Evolutionary conservation across 331 rosid species (phyloP).

Genomic region (Ulmus americana): DNA sequence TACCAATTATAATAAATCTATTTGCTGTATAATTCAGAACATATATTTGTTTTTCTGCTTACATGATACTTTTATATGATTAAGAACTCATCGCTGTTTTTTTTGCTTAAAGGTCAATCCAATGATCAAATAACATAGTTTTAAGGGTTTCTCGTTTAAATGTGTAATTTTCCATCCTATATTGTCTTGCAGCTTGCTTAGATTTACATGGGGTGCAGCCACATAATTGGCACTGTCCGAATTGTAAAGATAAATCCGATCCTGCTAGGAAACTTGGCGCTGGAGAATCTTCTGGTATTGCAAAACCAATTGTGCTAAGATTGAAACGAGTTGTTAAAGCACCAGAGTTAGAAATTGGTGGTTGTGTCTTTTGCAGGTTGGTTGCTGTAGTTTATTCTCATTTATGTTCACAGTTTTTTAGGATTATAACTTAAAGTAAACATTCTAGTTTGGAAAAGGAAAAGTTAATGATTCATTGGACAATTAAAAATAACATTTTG

Average conservation of each 20-base stretch:
- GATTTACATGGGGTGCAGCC: constrained; percentile 55
- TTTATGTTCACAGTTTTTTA: neutral
- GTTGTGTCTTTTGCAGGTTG: constrained; percentile 95
- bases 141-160: no score
- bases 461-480: neutral
- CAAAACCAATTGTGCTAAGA: constrained; percentile 73
- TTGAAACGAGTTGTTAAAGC: constrained; percentile 75
- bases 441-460: neutral
- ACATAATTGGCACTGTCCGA: constrained; percentile 72
- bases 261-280: constrained; percentile 36
- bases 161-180: neutral
- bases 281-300: constrained; percentile 46
- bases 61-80: neutral
- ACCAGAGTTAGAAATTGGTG: constrained; percentile 85
- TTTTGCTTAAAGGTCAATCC: neutral
- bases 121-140: neutral
- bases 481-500: neutral
- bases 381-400: constrained; percentile 13
- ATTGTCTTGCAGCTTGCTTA: constrained; percentile 70
- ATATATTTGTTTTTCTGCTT: neutral
- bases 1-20: neutral
- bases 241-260: constrained; percentile 64
- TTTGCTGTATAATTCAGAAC: neutral
- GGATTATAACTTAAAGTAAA: neutral
- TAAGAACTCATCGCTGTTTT: neutral